Evolutionary conservation across 2,329 filamentous ascomycete genomes (phyloP), one percentile per base, ranked within the genome.

Genomic region (Pezizomycotina sp.): DNA sequence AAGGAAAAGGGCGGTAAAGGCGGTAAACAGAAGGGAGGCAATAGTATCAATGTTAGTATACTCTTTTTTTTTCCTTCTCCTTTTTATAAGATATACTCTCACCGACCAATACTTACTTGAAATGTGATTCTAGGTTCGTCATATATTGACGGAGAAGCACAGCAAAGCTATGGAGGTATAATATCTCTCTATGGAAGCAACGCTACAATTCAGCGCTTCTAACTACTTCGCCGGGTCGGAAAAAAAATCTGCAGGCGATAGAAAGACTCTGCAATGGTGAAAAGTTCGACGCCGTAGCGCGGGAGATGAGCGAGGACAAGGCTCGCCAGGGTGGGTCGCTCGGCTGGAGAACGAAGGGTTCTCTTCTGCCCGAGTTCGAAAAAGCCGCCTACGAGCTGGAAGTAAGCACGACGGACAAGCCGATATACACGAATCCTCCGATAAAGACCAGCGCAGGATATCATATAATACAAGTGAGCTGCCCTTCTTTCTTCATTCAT

Each of bases 261-360:
- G 48, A 48, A 27, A 47, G 49, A 20, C 24, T 52, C 10, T 44
- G 42, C 14, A 44, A 45, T 19, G 50, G 50, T 10, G 47, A 47
- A 35, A 47, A 47, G 21, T 52, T 52, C 20, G 50, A 52, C 20
- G 42, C 46, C 1, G 42, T 52, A 7, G 50, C 50, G 26, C 34
- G 49, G 21, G 50, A 52, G 22, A 35, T 50, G 29, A 48, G 43
- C 15, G 46, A 51, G 27, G 50, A 52, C 26, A 52, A 52, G 27
- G 50, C 50, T 5, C 32, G 49, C 6, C 47, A 50, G 30, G 50
- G 50, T 10, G 50, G 50, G 15, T 46, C 44, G 13, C 26, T 52
- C 13, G 50, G 50, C 1, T 52, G 49, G 50, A 48, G 51, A 42
- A 40, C 35, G 15, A 46, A 49, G 1, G 50, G 50, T 10, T 43